Conservation (phyloP, 2,329 filamentous ascomycete genomes). For the Diaporthe capsici region DNA sequence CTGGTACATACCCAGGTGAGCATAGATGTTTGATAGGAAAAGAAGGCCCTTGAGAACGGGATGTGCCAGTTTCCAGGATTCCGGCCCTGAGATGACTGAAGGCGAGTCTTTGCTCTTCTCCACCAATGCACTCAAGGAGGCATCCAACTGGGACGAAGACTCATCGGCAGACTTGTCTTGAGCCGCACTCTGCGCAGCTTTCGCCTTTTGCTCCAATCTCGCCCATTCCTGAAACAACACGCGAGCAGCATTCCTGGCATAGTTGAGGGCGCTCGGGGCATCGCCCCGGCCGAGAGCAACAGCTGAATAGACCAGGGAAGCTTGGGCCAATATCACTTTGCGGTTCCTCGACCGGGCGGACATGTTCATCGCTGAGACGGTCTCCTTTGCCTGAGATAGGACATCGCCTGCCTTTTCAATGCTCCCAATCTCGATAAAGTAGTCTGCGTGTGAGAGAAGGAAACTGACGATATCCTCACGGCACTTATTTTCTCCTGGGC, state of each 20-base stretch:
- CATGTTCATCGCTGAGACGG: conserved; percentile 39
- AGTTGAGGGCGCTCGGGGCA: conserved; percentile 68
- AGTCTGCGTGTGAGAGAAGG: conserved; percentile 81
- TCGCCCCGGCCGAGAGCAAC: conserved; percentile 75
- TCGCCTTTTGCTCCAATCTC: conserved; percentile 60
- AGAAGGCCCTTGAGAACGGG: conserved; percentile 80
- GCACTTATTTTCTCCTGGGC: conserved; percentile 45
- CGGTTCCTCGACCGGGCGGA: conserved; percentile 50
- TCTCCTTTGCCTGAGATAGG: conserved; percentile 57
- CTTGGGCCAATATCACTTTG: conserved; percentile 70
- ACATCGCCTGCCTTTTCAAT: conserved; percentile 69
- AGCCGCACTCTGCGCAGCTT: conserved; percentile 48
- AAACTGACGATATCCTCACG: conserved; percentile 64
- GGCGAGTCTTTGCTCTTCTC: conserved; percentile 45
- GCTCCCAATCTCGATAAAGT: conserved; percentile 77
- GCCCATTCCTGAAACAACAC: conserved; percentile 69
- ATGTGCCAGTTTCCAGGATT: conserved; percentile 85
- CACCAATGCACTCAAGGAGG: conserved; percentile 42
- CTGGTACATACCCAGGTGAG: conserved; percentile 87
- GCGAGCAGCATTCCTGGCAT: conserved; percentile 71
- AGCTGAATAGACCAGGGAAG: conserved; percentile 74
- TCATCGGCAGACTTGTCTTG: conserved; percentile 23
- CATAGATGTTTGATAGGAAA: conserved; percentile 83
- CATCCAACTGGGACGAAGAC: conserved; percentile 28
- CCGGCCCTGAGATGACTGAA: conserved; percentile 66